Conservation (phyloP, 768 basidiomycete genomes). For the Boletellus emodensis region DNA sequence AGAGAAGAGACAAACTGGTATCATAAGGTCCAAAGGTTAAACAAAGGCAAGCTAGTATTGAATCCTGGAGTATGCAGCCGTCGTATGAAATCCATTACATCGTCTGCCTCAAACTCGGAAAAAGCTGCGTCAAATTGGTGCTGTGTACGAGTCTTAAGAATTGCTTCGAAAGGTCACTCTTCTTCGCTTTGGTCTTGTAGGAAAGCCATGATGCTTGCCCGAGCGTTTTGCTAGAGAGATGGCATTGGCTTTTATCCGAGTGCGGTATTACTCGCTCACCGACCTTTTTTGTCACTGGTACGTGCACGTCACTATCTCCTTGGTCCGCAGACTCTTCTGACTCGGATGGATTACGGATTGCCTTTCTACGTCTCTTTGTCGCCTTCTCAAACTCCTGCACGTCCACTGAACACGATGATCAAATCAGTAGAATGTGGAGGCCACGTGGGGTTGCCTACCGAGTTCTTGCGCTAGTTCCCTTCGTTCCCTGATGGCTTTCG, state of each 20-base stretch:
- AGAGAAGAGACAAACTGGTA: neutral
- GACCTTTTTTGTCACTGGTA: slow-evolving; percentile 43
- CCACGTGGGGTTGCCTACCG: slow-evolving; percentile 41
- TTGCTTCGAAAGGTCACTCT: slow-evolving; percentile 21
- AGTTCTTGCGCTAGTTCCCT: slow-evolving; percentile 78
- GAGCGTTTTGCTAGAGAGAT: slow-evolving; percentile 39
- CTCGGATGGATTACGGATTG: slow-evolving; percentile 6
- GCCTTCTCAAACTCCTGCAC: slow-evolving; percentile 66
- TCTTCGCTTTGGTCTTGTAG: slow-evolving; percentile 68
- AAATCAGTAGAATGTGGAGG: neutral
- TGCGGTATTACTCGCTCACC: slow-evolving; percentile 3
- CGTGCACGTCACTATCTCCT: slow-evolving; percentile 29
- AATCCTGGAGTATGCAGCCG: neutral
- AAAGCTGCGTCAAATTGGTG: too few relatives aligned
- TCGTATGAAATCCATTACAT: neutral
- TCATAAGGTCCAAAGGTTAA: neutral
- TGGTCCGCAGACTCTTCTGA: slow-evolving; percentile 31
- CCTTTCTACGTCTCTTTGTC: slow-evolving; percentile 29
- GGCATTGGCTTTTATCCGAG: neutral
- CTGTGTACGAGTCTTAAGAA: too few relatives aligned
- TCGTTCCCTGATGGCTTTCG: slow-evolving; percentile 65
- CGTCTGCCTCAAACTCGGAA: neutral
- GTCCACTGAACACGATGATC: slow-evolving; percentile 49
- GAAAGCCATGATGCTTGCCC: slow-evolving; percentile 67
- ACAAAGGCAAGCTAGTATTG: neutral